Evolutionary conservation across 768 basidiomycete genomes (phyloP).

Genomic region (Auriscalpium microsporum): DNA sequence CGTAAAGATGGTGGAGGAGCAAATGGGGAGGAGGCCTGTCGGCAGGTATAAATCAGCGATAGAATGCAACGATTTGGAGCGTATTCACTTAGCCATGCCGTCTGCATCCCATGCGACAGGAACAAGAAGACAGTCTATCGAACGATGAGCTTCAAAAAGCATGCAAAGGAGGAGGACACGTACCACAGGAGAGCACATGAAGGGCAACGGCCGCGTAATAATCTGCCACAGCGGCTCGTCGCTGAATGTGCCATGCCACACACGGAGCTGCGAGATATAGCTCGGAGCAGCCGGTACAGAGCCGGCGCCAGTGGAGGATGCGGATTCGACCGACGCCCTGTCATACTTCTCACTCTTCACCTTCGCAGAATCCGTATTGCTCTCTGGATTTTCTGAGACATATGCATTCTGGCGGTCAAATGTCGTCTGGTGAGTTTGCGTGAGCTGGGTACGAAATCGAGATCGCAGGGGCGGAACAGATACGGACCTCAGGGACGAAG

Average conservation of each 20-base stretch:
- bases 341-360: slow-evolving; percentile 8
- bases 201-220: slow-evolving; percentile 34
- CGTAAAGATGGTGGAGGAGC: slow-evolving; percentile 38
- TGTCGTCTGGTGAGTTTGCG: slow-evolving; percentile 24
- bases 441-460: neutral
- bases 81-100: slow-evolving; percentile 34
- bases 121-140: slow-evolving; percentile 31
- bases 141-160: neutral
- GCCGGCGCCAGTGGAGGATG: neutral
- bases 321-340: slow-evolving; percentile 5
- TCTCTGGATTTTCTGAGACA: neutral
- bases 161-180: slow-evolving; percentile 1
- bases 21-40: slow-evolving; percentile 33
- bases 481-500: slow-evolving; percentile 34
- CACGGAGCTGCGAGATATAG: slow-evolving; percentile 27
- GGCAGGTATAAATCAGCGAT: neutral
- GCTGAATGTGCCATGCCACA: slow-evolving; percentile 32
- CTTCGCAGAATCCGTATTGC: neutral
- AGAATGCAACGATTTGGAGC: neutral
- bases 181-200: slow-evolving; percentile 34
- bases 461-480: neutral
- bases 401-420: slow-evolving; percentile 15
- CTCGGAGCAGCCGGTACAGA: slow-evolving; percentile 12
- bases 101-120: slow-evolving; percentile 33
- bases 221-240: slow-evolving; percentile 28